phyloP scores from a whole-genome alignment of 2,329 filamentous ascomycete genomes.

The Rhynchosporium secalis region DNA sequence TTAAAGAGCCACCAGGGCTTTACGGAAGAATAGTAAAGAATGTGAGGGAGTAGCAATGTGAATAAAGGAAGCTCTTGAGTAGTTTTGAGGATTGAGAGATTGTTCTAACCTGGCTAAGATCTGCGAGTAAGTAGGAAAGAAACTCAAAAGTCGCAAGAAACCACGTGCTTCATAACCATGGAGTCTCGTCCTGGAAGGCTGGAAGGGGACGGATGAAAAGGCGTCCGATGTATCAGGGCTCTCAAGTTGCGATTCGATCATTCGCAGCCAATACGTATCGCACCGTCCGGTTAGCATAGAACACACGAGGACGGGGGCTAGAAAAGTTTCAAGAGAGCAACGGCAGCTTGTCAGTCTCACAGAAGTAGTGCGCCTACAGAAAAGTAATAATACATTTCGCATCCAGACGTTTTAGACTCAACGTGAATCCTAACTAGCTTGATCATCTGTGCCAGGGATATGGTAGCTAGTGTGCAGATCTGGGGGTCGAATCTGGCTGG shows the following conservation, averaged over 20 bases:
- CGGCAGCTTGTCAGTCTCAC: neutral
- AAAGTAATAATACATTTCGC: slow-evolving; percentile 3
- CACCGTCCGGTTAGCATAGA: neutral
- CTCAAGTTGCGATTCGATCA: neutral
- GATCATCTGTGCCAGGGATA: neutral
- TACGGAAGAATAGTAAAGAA: neutral
- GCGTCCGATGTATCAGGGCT: neutral
- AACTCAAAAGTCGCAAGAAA: neutral
- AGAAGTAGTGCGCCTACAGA: neutral
- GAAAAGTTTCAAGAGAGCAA: neutral
- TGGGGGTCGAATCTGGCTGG: neutral
- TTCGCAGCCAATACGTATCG: neutral
- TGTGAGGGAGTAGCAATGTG: too few relatives aligned
- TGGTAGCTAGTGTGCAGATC: neutral
- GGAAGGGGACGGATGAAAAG: neutral
- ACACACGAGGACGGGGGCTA: neutral
- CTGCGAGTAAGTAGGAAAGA: neutral
- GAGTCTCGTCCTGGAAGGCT: neutral
- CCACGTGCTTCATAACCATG: neutral
- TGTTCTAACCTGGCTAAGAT: neutral
- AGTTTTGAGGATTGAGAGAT: neutral
- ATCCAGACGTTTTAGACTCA: slow-evolving; percentile 1
- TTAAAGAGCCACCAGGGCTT: slow-evolving; percentile 11
- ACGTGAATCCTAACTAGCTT: neutral
- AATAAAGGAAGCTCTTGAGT: too few relatives aligned